Evolutionary conservation across 805 yeast species (phyloP).

Genomic region (Wickerhamomyces canadensis): DNA sequence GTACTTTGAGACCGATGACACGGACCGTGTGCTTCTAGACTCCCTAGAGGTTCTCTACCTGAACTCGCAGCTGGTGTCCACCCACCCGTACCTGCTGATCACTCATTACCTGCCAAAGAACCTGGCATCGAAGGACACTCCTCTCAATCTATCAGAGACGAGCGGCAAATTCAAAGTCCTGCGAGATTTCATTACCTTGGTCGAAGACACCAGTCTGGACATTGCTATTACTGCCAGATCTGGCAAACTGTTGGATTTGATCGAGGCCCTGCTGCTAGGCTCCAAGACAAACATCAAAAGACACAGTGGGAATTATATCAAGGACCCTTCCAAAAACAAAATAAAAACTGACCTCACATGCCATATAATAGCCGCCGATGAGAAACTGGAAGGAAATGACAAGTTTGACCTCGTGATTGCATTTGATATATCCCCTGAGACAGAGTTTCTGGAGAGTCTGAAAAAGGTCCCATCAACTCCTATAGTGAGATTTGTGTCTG

Average conservation of each 20-base stretch:
- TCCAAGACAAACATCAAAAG: conserved; percentile 50
- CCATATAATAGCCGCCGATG: conserved; percentile 18
- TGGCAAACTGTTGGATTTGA: conserved; percentile 62
- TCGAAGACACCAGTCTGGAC: conserved; percentile 41
- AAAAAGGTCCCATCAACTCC: conserved; percentile 36
- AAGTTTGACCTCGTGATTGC: conserved; percentile 56
- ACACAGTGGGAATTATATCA: conserved; percentile 58
- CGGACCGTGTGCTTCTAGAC: conserved; percentile 59
- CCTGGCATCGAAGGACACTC: conserved; percentile 63
- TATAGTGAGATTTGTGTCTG: conserved; percentile 64
- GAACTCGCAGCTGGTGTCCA: conserved; percentile 74
- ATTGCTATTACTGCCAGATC: conserved; percentile 69
- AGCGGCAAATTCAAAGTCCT: conserved; percentile 81
- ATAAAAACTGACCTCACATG: conserved; percentile 13
- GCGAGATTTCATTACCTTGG: conserved; percentile 53
- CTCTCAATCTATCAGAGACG: conserved; percentile 64
- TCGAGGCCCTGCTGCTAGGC: conserved; percentile 68
- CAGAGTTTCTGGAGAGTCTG: conserved; percentile 27
- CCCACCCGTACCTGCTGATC: conserved; percentile 85
- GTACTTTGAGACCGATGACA: conserved; percentile 60
- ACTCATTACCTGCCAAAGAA: conserved; percentile 83
- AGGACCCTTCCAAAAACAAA: conserved; percentile 38
- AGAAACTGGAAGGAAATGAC: conserved; percentile 5
- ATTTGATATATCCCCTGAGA: conserved; percentile 57
- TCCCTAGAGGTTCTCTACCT: conserved; percentile 69